A percentile compares a stretch with the other conserved stretches of the same genome.
phyloP scores from a whole-genome alignment of 768 basidiomycete genomes.

The Multifurca ochricompacta region DNA sequence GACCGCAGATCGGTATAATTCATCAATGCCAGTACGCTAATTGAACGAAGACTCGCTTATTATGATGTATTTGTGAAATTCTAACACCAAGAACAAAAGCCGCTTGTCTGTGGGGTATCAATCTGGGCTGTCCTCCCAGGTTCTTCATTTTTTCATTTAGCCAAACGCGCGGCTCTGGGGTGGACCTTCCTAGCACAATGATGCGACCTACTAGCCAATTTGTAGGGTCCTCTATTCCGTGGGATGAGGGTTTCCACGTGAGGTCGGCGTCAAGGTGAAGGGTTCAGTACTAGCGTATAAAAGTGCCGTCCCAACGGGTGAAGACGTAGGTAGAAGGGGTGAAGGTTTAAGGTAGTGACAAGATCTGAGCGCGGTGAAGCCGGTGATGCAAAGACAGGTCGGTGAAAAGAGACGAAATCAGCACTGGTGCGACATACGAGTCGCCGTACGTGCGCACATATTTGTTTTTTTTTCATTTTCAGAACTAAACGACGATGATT shows the following conservation, averaged over 20 bases:
- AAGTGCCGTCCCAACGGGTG: too few relatives aligned
- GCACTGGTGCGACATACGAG: too few relatives aligned
- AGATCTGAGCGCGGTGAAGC: too few relatives aligned
- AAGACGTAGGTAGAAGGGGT: too few relatives aligned
- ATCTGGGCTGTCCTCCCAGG: background rate
- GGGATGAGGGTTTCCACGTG: background rate
- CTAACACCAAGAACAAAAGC: background rate
- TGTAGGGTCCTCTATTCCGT: background rate
- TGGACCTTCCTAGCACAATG: background rate
- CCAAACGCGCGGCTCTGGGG: background rate
- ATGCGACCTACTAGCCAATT: background rate
- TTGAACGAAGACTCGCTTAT: slow-evolving; percentile 4
- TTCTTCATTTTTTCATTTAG: background rate
- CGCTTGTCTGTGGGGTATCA: background rate
- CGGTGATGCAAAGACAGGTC: too few relatives aligned
- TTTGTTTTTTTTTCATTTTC: too few relatives aligned
- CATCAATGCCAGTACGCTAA: slow-evolving; percentile 4
- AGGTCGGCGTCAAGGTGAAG: slow-evolving; percentile 5
- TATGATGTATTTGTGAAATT: slow-evolving; percentile 8
- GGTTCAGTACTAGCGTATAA: too few relatives aligned
- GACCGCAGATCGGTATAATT: slow-evolving; percentile 52
- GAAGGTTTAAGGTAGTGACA: too few relatives aligned
- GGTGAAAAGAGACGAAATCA: too few relatives aligned
- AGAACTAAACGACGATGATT: too few relatives aligned
- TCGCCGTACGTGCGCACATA: too few relatives aligned